These are phyloP conservation scores for Geotrichum aggregatum DNA, from an alignment of 1,139 yeast genomes.

Conservation along the genomic window DNA sequence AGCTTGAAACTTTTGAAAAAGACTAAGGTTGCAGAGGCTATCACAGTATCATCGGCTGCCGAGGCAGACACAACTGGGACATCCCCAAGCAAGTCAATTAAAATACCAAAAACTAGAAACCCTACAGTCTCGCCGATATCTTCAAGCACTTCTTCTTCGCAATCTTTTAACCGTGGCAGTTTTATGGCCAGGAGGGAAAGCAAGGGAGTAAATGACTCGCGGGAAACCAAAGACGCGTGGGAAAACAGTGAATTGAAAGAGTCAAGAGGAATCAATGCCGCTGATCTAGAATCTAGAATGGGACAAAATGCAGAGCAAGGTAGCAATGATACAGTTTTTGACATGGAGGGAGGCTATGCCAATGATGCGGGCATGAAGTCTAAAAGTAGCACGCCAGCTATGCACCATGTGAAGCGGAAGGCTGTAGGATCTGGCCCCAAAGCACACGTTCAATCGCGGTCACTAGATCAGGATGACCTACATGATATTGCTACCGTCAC, in stretches of 20 bases:
- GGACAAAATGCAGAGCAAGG: not conserved
- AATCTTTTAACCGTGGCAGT: not conserved
- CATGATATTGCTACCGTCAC: not conserved
- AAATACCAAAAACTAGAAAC: conserved; percentile 4
- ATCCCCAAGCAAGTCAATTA: conserved; percentile 6
- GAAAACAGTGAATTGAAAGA: no score
- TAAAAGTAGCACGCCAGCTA: not conserved
- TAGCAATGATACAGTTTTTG: conserved; percentile 1
- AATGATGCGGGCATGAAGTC: not conserved
- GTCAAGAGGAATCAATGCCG: no score
- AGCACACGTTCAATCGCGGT: not conserved
- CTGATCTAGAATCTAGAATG: not conserved
- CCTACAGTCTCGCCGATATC: conserved; percentile 14
- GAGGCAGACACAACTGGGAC: not conserved
- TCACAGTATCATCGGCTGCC: conserved; percentile 11
- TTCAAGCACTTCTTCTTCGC: conserved; percentile 13
- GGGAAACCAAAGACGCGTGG: not conserved
- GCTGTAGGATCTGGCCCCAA: conserved; percentile 15
- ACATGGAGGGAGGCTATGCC: conserved; percentile 2
- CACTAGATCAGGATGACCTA: not conserved
- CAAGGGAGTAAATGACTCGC: not conserved
- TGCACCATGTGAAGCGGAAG: conserved; percentile 13
- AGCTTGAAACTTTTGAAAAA: conserved; percentile 8
- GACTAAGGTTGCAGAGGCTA: conserved; percentile 12
- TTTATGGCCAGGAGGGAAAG: no score